Evolutionary conservation across 176 grass and related monocot genomes (phyloP), one percentile per base, ranked within the genome.

Genomic region (Eragrostis nindensis): DNA sequence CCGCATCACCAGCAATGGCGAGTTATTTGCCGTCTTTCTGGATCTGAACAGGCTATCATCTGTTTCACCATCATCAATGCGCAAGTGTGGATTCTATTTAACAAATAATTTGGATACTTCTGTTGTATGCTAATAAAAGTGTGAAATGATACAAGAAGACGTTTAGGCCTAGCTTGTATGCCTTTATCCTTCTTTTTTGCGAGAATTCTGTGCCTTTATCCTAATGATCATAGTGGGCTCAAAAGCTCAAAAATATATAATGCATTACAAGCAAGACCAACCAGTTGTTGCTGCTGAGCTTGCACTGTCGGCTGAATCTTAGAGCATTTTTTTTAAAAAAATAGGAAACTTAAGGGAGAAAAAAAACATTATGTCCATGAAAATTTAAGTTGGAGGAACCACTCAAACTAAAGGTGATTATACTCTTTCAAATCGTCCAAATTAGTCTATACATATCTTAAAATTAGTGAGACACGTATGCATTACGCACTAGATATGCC

Each of bases 181-280:
- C 18, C 64, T 53, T 32, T 42, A 43, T 68, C 65, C 65, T 68
- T n/a, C n/a, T n/a, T n/a, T n/a, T n/a, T n/a, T n/a, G n/a, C n/a
- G n/a, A n/a, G n/a, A n/a, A n/a, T 30, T 63, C 64, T 67, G 21
- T 67, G 39, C 18, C 64, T 53, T 32, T 42, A 43, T 68, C 65
- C 65, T 68, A 43, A 68, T 68, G 9, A 68, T 55, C 19, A 21
- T 68, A 43, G 39, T 14, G 65, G 53, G 1, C 13, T 42, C 1
- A n/a, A 18, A 74, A 57, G 32, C 50, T 24, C 52, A 74, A 57
- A 74, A 57, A 48, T 48, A 48, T 48, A 53, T 73, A 47, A 68
- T 45, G 66, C 66, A 69, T 42, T 69, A 69, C 40, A 45, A 69
- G 11, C 30, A 74, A 40, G n/a, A 53, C 72, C 52, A 57, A 74